These are phyloP conservation scores for Mycena albidolilacea DNA, from an alignment of 768 basidiomycete species.

Conservation along the genomic window DNA sequence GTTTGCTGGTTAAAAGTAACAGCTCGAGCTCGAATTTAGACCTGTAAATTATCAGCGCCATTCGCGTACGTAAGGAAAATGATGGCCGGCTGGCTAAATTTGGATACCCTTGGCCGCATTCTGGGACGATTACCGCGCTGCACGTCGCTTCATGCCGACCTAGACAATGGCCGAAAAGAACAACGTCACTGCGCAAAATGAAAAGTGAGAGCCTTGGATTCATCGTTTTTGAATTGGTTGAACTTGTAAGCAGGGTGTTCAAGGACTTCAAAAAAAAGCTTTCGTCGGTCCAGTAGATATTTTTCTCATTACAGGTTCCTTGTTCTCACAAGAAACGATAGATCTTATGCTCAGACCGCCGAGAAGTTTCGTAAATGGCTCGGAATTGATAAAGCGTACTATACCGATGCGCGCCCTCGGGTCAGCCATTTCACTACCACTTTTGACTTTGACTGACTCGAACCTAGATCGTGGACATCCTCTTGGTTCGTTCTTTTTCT, in stretches of 20 bases:
- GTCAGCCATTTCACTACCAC: slow-evolving; percentile 48
- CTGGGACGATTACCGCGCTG: no score
- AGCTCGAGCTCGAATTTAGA: no score
- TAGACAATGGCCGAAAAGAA: neutral
- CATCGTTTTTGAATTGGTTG: slow-evolving; percentile 22
- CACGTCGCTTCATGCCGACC: neutral
- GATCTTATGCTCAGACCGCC: slow-evolving; percentile 45
- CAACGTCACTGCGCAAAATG: slow-evolving; percentile 15
- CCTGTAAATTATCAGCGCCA: no score
- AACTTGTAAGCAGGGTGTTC: slow-evolving; percentile 49
- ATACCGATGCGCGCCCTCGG: slow-evolving; percentile 62
- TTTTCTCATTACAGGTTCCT: no score
- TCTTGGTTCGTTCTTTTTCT: slow-evolving; percentile 54
- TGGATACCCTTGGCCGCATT: no score
- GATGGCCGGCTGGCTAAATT: no score
- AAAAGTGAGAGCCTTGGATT: neutral
- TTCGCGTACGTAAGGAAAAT: no score
- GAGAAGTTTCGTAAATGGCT: slow-evolving; percentile 63
- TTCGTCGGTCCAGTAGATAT: slow-evolving; percentile 41
- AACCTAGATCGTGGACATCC: slow-evolving; percentile 63
- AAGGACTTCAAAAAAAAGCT: slow-evolving; percentile 52
- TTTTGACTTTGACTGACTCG: slow-evolving; percentile 20
- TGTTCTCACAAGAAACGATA: no score
- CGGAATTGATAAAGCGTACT: slow-evolving; percentile 65
- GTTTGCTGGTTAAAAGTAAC: no score